Conservation (phyloP, 768 basidiomycete genomes). For the Hydnomerulius pinastri region DNA sequence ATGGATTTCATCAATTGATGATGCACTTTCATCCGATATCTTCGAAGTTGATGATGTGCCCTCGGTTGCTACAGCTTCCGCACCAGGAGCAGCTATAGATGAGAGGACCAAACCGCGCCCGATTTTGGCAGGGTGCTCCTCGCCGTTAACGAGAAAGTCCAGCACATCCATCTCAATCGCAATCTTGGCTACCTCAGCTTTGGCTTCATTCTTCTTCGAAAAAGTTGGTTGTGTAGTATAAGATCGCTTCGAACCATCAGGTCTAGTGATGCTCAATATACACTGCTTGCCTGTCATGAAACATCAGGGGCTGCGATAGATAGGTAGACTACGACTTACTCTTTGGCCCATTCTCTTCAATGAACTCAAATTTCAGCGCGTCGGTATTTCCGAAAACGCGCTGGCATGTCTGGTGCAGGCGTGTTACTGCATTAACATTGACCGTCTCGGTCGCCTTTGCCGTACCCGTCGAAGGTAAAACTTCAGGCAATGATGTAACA, state of each 20-base stretch:
- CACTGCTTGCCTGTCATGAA: constrained; percentile 52
- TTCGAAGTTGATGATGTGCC: not conserved
- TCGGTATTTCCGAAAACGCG: constrained; percentile 43
- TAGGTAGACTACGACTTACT: constrained; percentile 29
- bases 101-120: constrained; percentile 36
- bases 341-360: constrained; percentile 40
- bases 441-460: not conserved
- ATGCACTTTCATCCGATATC: not conserved
- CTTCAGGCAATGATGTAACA: constrained; percentile 1
- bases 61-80: constrained; percentile 3
- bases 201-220: constrained; percentile 53
- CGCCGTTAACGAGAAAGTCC: constrained; percentile 54
- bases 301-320: constrained; percentile 3
- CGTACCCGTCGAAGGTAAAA: not conserved
- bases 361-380: constrained; percentile 47
- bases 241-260: constrained; percentile 49
- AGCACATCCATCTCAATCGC: constrained; percentile 63
- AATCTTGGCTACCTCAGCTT: constrained; percentile 48
- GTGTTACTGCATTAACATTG: constrained; percentile 28
- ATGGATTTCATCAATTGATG: constrained; percentile 47
- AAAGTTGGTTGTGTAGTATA: constrained; percentile 53
- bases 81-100: constrained; percentile 24
- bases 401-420: constrained; percentile 45
- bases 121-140: constrained; percentile 37
- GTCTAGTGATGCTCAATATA: constrained; percentile 60